phyloP scores from a whole-genome alignment of 202 grass and related monocot species.

The Dendrocalamus latiflorus region DNA sequence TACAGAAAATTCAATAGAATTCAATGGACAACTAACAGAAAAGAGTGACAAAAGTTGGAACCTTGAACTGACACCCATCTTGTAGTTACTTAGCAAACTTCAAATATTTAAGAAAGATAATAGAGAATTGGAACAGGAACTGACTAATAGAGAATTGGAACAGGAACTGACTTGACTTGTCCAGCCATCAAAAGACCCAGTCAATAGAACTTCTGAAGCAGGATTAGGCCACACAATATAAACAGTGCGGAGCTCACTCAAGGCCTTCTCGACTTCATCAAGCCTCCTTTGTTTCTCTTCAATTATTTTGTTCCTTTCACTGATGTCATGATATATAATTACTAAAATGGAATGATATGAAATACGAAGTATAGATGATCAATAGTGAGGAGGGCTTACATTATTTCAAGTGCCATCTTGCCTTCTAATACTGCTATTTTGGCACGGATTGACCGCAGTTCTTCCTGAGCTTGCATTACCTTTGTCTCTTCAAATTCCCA shows the following conservation, averaged over 20 bases:
- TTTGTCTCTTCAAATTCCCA: conserved; percentile 98
- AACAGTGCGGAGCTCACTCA: conserved; percentile 62
- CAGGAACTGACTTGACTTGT: conserved; percentile 55
- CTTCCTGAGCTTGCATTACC: too few relatives aligned
- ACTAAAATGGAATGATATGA: conserved; percentile 23
- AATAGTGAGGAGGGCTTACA: conserved; percentile 43
- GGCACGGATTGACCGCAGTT: conserved; percentile 77
- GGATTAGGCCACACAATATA: conserved; percentile 76
- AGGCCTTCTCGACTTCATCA: conserved; percentile 61
- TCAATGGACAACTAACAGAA: too few relatives aligned
- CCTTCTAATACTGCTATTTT: conserved; percentile 89
- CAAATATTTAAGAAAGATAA: conserved; percentile 18
- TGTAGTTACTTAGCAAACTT: background rate
- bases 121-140: too few relatives aligned
- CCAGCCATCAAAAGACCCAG: conserved; percentile 96
- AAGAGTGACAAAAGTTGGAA: too few relatives aligned
- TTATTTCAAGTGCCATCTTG: conserved; percentile 83
- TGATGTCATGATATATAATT: conserved; percentile 41
- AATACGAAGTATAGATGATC: conserved; percentile 1
- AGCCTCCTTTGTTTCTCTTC: conserved; percentile 86
- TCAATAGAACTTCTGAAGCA: conserved; percentile 80
- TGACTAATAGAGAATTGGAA: background rate
- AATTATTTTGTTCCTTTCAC: conserved; percentile 79
- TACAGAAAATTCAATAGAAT: too few relatives aligned
- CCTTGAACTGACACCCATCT: background rate